Base-by-base conservation (phyloP, 257 asterid genomes). In the Solanum acaule region DNA sequence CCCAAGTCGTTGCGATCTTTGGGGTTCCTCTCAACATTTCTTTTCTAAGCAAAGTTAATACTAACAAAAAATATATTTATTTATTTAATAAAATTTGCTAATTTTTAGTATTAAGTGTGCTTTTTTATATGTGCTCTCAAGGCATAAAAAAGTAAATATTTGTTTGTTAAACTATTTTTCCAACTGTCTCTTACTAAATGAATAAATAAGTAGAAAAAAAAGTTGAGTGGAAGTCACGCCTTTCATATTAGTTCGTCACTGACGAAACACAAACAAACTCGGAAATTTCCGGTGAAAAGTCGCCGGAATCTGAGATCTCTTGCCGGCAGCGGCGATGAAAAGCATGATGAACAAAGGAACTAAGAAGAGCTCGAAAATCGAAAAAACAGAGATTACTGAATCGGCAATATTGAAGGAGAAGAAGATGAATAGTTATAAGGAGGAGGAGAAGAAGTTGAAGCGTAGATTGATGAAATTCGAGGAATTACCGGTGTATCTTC, bases 401-500 rank as follows among this genome's bases (percentile, higher is more conserved):
- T 44, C 67, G 9, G 25, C 1, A 73, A 73, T 9, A 6, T 27
- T 68, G 82, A 63, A 10, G 31, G 31, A 5, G 82, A 31, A n/a
- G 70, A 42, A 86, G 20, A 88, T 10, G 23, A 44, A n/a, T 59
- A 40, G 29, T 15, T 11, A 83, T 83, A 67, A 23, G 90, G 90
- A 92, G 2, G 22, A 46, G 14, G 33, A 22, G 91, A 90, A n/a
- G 91, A 90, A 91, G 38, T 46, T 27, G 0, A 81, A 46, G 20
- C 20, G 83, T 29, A 88, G 76, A 75, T 88, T 95, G 93, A 59
- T 94, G 87, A 94, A 90, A 88, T 96, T 90, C 91, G 98, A 96
- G 67, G 94, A 91, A 67, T 90, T 96, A 91, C 99, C 99, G 40
- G 95, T 93, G 70, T 96, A 95, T 90, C 88, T 95, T 93, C 91